phyloP scores from a whole-genome alignment of 2,329 filamentous ascomycete species.

The Cercospora sp. region DNA sequence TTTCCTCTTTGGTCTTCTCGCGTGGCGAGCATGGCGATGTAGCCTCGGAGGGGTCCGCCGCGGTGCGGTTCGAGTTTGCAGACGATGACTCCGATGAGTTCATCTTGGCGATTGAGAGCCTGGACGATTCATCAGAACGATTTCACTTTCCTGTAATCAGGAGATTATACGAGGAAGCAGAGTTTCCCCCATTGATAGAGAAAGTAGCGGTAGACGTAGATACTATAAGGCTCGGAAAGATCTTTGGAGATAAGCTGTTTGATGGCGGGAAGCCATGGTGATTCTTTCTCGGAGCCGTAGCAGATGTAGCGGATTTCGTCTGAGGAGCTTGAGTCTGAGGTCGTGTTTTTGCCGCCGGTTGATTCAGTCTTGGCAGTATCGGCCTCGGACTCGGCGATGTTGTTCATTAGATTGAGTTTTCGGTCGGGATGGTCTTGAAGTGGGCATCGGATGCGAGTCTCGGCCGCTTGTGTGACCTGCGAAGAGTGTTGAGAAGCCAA shows the following conservation, averaged over 20 bases:
- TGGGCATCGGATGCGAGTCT: slow-evolving; percentile 1
- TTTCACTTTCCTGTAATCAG: neutral
- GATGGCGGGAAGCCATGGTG: slow-evolving; percentile 76
- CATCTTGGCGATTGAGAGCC: slow-evolving; percentile 55
- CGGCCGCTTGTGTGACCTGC: neutral
- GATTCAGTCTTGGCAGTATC: slow-evolving; percentile 11
- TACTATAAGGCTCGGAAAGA: slow-evolving; percentile 96
- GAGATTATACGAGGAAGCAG: slow-evolving; percentile 77
- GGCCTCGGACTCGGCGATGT: neutral
- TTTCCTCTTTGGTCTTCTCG: slow-evolving; percentile 74
- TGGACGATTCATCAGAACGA: slow-evolving; percentile 17
- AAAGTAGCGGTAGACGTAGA: slow-evolving; percentile 98
- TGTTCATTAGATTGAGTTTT: slow-evolving; percentile 15
- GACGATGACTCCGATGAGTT: slow-evolving; percentile 85
- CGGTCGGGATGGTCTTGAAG: neutral
- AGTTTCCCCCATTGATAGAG: slow-evolving; percentile 95
- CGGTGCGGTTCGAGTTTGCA: slow-evolving; percentile 92
- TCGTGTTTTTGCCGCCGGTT: neutral
- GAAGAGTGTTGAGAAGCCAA: neutral
- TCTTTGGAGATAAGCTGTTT: slow-evolving; percentile 92
- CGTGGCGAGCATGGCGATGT: slow-evolving; percentile 98
- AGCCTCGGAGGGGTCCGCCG: slow-evolving; percentile 82
- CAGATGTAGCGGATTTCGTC: slow-evolving; percentile 52
- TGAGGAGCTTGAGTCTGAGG: neutral
- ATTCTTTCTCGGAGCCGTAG: slow-evolving; percentile 61